Percentiles rank a stretch among this genome's conserved stretches.
Evolutionary conservation across 345 rosid genomes (phyloP).

Genomic region (Corymbia maculata): DNA sequence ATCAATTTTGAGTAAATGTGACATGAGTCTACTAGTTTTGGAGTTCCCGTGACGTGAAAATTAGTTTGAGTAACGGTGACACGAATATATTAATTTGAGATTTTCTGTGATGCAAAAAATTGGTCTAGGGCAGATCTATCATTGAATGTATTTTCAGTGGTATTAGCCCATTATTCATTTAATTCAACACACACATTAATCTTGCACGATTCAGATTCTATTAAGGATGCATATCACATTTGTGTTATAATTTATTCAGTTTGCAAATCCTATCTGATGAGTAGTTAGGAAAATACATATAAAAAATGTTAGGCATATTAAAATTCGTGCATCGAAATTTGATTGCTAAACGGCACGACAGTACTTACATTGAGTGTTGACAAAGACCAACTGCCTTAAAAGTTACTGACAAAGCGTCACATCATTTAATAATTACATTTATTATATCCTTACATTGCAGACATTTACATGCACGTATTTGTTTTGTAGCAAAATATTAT

Average conservation of each 20-base stretch:
- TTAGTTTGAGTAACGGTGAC: rapidly evolving
- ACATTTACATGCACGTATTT: not conserved
- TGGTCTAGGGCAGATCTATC: not conserved
- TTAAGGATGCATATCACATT: not conserved
- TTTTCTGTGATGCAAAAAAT: not conserved
- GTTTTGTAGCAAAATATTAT: not conserved
- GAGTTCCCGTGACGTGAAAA: rapidly evolving
- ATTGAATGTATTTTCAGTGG: not conserved
- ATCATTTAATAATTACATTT: not conserved
- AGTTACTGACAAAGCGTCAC: not conserved
- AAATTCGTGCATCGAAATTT: not conserved
- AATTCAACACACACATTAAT: not conserved
- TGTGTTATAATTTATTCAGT: not conserved
- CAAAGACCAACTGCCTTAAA: not conserved
- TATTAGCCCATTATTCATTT: not conserved
- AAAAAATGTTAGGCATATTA: not conserved
- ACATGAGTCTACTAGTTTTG: not conserved
- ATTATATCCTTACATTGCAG: not conserved
- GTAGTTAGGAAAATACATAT: not conserved
- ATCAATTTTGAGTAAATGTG: not conserved
- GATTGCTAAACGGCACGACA: not conserved
- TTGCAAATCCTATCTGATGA: not conserved
- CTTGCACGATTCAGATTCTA: rapidly evolving
- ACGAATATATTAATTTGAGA: rapidly evolving
- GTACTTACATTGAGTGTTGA: not conserved